phyloP scores from a whole-genome alignment of 345 rosid species.

The Dipteronia sinensis region DNA sequence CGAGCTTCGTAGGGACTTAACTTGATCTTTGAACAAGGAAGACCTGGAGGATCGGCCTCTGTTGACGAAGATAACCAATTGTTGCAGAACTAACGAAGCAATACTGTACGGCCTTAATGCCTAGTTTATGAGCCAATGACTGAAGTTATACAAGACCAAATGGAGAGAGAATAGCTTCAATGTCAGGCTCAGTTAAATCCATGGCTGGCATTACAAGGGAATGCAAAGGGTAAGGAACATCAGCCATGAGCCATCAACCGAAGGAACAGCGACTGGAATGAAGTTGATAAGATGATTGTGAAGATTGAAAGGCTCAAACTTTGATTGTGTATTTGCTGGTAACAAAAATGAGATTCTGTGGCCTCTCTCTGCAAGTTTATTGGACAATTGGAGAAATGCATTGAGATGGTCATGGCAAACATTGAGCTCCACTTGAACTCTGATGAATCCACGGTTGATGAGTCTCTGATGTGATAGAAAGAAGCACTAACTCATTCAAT shows the following conservation, averaged over 20 bases:
- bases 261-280: too few species aligned
- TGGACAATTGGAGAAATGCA: slow-evolving; percentile 25
- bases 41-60: too few species aligned
- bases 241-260: slow-evolving; percentile 31
- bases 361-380: slow-evolving; percentile 39
- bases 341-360: too few species aligned
- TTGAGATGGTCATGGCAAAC: slow-evolving; percentile 32
- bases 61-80: slow-evolving; percentile 20
- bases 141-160: slow-evolving; percentile 32
- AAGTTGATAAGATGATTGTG: slow-evolving; percentile 27
- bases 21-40: too few species aligned
- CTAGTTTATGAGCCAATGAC: background rate
- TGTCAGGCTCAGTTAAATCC: slow-evolving; percentile 31
- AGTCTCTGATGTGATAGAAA: too few species aligned
- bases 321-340: slow-evolving; percentile 19
- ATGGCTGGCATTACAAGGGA: slow-evolving; percentile 29
- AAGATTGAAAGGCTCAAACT: slow-evolving; percentile 28
- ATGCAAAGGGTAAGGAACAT: slow-evolving; percentile 24
- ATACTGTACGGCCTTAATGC: too few species aligned
- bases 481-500: too few species aligned
- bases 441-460: too few species aligned
- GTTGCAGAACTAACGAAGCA: slow-evolving; percentile 23
- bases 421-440: background rate
- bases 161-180: slow-evolving; percentile 24
- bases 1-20: slow-evolving; percentile 26